Conservation (phyloP, 441 rosid genomes). For the Gossypium gossypioides region DNA sequence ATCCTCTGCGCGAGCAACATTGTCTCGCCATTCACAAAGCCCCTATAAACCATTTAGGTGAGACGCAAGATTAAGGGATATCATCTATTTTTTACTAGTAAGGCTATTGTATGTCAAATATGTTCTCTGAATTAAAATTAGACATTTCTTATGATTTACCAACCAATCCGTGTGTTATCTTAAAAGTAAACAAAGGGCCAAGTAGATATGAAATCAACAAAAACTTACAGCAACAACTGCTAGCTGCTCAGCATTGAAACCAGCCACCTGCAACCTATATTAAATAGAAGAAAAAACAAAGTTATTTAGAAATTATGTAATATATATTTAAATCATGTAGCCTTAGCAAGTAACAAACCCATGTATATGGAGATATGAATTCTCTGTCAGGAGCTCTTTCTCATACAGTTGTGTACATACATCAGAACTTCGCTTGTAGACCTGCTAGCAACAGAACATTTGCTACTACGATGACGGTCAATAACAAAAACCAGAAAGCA, state of each 20-base stretch:
- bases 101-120: background rate
- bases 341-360: conserved; percentile 45
- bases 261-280: conserved; percentile 57
- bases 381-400: conserved; percentile 72
- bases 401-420: conserved; percentile 76
- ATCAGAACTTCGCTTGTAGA: conserved; percentile 70
- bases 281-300: conserved; percentile 10
- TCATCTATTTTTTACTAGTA: background rate
- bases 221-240: conserved; percentile 65
- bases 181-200: conserved; percentile 9
- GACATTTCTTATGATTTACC: background rate
- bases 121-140: background rate
- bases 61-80: background rate
- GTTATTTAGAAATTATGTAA: background rate
- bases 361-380: conserved; percentile 60
- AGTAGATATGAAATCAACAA: conserved; percentile 10
- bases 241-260: conserved; percentile 70
- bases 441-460: conserved; percentile 37
- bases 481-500: background rate
- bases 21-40: conserved; percentile 80
- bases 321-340: background rate
- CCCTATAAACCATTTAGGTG: conserved; percentile 39
- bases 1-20: conserved; percentile 70
- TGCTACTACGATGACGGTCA: background rate
- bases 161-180: background rate